Evolutionary conservation across 768 basidiomycete species (phyloP).

Genomic region (Daedalea quercina): DNA sequence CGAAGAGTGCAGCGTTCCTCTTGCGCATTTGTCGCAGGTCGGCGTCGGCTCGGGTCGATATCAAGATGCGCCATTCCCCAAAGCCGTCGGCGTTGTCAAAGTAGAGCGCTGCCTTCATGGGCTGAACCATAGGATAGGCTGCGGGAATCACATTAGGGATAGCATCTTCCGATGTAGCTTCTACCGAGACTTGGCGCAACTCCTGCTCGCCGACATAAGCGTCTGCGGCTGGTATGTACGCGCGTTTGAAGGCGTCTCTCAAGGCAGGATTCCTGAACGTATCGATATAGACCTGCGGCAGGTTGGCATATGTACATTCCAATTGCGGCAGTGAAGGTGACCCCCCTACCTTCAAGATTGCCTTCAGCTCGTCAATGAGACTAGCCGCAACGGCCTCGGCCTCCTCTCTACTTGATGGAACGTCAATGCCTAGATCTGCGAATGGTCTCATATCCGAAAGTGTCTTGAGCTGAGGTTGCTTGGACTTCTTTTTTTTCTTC

Average conservation of each 20-base stretch:
- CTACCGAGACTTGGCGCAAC: neutral
- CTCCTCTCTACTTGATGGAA: constrained; percentile 20
- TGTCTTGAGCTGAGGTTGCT: neutral
- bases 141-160: constrained; percentile 11
- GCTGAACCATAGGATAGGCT: constrained; percentile 39
- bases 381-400: constrained; percentile 7
- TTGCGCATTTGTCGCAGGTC: constrained; percentile 41
- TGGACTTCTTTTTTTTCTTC: constrained; percentile 15
- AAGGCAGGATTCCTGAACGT: constrained; percentile 1
- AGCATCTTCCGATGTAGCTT: neutral
- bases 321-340: neutral
- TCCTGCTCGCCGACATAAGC: neutral
- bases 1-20: constrained; percentile 38
- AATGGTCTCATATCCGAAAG: constrained; percentile 22
- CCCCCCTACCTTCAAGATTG: constrained; percentile 21
- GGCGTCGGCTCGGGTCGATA: constrained; percentile 44
- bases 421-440: constrained; percentile 16
- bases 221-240: constrained; percentile 1
- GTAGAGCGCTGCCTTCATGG: constrained; percentile 50
- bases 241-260: neutral
- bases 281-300: constrained; percentile 1
- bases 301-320: neutral
- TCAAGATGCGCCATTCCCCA: constrained; percentile 55
- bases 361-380: constrained; percentile 20
- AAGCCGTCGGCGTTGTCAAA: constrained; percentile 51